Evolutionary conservation across 2,329 filamentous ascomycete genomes (phyloP), one percentile per base, ranked within the genome.

Genomic region (Colletotrichum sp.): DNA sequence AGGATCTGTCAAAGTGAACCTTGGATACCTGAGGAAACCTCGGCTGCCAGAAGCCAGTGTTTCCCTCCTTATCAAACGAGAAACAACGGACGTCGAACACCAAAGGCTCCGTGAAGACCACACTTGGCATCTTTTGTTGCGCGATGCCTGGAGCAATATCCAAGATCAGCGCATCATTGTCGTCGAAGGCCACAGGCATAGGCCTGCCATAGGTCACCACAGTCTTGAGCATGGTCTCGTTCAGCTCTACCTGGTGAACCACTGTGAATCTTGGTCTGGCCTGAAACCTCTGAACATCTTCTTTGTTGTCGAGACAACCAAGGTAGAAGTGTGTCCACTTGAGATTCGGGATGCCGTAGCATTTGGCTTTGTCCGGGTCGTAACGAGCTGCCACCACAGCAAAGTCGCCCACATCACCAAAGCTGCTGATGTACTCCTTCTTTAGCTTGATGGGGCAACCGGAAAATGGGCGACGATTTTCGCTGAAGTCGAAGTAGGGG

Each of bases 331-430:
- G 92, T 5, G 95, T 98, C 93, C 94, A 98, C 70, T 90, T 89
- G 59, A 94, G 80, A 21, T 88, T 87, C 7, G 87, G 86, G 4
- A 93, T 83, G 6, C 86, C 83, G 64, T 91, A 89, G 9, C 88
- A 86, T 61, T 87, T 88, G 9, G 93, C 94, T 77, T 92, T 90
- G 66, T 88, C 86, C 5, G 93, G 85, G 78, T 95, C 91, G 79
- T 94, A 96, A 21, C 92, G 91, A 7, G 92, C 96, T 1, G 95
- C 96, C 5, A 98, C 86, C 3, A 96, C 89, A 3, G 94, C 93
- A 81, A 98, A 94, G 82, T 98, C 96, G 12, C 94, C 94, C 34
- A 95, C 92, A 76, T 98, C 96, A 1, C 95, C 95, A 81, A 96
- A 91, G 4, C 92, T 92, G 30, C 90, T 88, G 48, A 98, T 71